Evolutionary conservation across 495 filamentous ascomycete species (phyloP), one percentile per base, ranked within the genome.

Genomic region (Apodospora peruviana): DNA sequence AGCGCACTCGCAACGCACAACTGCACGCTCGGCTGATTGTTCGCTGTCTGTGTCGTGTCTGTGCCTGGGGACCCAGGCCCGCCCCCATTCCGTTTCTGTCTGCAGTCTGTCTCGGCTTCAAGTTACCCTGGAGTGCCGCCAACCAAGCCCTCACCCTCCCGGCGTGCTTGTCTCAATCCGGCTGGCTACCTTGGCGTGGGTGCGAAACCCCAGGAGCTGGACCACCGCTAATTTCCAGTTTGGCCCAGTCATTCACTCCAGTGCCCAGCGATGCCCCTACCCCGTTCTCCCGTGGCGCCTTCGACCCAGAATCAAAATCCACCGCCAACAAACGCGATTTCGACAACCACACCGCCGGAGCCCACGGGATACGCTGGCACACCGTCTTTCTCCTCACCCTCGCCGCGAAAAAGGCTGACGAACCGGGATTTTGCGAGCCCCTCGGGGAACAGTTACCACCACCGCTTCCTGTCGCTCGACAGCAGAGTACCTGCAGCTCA

Each of bases 231-330:
- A 24, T 20, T 21, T 35, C 50, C 45, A 23, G 23, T 19, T 21
- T 14, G 25, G 19, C n/a, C n/a, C n/a, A n/a, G n/a, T n/a, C n/a
- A n/a, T n/a, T n/a, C n/a, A n/a, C n/a, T n/a, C n/a, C n/a, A n/a
- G n/a, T n/a, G n/a, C n/a, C n/a, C 43, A 48, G 56, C 51, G 41
- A 65, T 65, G 60, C 61, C 62, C 62, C 55, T 58, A 47, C 49
- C 48, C 55, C 52, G 49, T 52, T 37, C 51, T 48, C 51, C 54
- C 44, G 54, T 51, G 14, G 51, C 53, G 21, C 48, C 56, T 39
- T 55, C 56, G 45, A 57, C 53, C 47, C 50, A 47, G 48, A 42
- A 37, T 39, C 27, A 45, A 27, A 4, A 38, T 27, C 47, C 45
- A 37, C 18, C 10, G 12, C 9, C 52, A 39, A 45, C 53, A 42